These are phyloP conservation scores for Microbotryum violaceum DNA, from an alignment of 1,284 basidiomycete species.

Conservation along the genomic window DNA sequence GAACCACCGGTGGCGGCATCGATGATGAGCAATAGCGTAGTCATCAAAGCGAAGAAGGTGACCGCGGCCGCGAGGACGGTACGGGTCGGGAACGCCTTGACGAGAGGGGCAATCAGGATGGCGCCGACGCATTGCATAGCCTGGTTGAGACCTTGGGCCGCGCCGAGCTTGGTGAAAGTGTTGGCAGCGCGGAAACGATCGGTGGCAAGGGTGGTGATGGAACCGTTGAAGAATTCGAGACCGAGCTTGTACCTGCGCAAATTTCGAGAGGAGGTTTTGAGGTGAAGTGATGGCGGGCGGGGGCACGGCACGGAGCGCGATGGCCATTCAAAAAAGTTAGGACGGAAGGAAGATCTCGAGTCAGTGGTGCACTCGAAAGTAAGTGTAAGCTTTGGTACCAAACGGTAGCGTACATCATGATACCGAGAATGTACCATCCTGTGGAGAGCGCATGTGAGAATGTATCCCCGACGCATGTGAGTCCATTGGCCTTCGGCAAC, in stretches of 20 bases:
- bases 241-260: constrained; percentile 27
- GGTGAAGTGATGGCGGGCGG: no score
- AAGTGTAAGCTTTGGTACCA: no score
- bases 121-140: constrained; percentile 38
- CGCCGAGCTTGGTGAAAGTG: constrained; percentile 37
- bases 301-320: no score
- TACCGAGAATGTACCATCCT: no score
- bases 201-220: constrained; percentile 38
- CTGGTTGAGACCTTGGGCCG: constrained; percentile 38
- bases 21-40: constrained; percentile 38
- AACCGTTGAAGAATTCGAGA: constrained; percentile 28
- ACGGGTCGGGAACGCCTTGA: constrained; percentile 41
- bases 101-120: constrained; percentile 39
- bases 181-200: constrained; percentile 27
- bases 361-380: no score
- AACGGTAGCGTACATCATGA: no score
- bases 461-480: no score
- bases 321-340: no score
- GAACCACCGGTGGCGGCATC: constrained; percentile 41
- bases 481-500: no score
- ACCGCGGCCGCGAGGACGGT: constrained; percentile 40
- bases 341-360: no score
- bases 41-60: constrained; percentile 39
- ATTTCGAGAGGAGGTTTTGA: no score
- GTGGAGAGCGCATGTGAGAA: no score